Evolutionary conservation across 225 moss, liverwort and hornwort species (phyloP).

Genomic region (Pleurozium schreberi): DNA sequence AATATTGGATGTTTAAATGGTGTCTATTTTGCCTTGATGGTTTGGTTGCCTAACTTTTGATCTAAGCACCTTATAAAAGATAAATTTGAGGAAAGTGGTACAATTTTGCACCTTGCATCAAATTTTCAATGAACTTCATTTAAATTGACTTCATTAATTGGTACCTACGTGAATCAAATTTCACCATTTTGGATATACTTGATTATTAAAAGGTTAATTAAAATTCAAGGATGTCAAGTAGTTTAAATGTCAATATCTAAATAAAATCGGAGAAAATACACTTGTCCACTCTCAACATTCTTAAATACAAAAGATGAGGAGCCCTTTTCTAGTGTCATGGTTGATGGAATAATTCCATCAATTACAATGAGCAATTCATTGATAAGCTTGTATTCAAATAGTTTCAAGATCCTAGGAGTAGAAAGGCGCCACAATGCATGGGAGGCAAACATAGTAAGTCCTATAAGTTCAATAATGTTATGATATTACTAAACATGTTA

Average conservation of each 20-base stretch:
- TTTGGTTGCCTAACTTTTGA: background rate
- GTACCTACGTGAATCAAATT: background rate
- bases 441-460: background rate
- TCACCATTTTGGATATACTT: no score
- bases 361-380: background rate
- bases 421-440: rapidly evolving
- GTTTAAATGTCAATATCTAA: no score
- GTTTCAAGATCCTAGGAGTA: background rate
- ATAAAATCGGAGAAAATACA: no score
- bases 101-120: background rate
- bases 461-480: background rate
- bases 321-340: background rate
- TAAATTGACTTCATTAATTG: background rate
- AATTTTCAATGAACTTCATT: background rate
- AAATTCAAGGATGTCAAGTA: background rate
- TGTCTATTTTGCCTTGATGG: rapidly evolving
- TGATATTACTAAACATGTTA: background rate
- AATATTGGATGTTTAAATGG: background rate
- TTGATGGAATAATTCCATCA: background rate
- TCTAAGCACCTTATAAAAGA: background rate
- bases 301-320: background rate
- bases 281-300: no score
- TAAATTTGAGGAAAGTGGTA: background rate
- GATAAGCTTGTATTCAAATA: background rate
- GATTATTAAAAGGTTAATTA: no score